Evolutionary conservation across 2,329 filamentous ascomycete species (phyloP).

Genomic region (Huntiella moniliformis): DNA sequence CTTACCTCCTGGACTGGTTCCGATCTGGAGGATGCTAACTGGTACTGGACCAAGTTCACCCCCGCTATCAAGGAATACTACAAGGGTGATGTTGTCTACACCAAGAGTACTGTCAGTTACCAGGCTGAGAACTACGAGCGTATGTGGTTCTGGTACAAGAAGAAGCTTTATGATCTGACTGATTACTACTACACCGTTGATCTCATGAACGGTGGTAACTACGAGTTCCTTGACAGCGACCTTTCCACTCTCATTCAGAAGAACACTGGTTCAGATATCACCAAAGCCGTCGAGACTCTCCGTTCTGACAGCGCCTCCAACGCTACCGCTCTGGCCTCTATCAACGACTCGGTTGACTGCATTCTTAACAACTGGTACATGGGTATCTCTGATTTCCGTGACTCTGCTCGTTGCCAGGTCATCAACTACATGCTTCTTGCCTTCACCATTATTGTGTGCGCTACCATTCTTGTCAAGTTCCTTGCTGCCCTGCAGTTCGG

Average conservation of each 20-base stretch:
- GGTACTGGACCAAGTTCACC: conserved; percentile 60
- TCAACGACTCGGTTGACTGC: conserved; percentile 56
- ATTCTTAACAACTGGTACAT: conserved; percentile 68
- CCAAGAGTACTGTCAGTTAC: conserved; percentile 34
- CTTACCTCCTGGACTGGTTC: conserved; percentile 36
- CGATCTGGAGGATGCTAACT: conserved; percentile 42
- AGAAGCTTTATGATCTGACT: conserved; percentile 70
- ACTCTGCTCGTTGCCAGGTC: conserved; percentile 55
- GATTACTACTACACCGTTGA: conserved; percentile 72
- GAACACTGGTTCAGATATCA: conserved; percentile 67
- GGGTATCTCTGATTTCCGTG: conserved; percentile 70
- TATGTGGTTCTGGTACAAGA: conserved; percentile 62
- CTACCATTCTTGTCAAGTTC: conserved; percentile 75
- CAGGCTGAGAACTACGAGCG: conserved; percentile 50
- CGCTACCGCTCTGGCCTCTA: conserved; percentile 32
- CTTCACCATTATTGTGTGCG: conserved; percentile 68
- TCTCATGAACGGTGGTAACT: conserved; percentile 35
- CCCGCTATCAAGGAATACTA: conserved; percentile 72
- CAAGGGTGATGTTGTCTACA: conserved; percentile 69
- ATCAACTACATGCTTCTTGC: conserved; percentile 82
- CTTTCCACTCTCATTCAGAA: conserved; percentile 50
- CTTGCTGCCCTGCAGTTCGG: conserved; percentile 83
- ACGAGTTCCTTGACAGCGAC: conserved; percentile 52
- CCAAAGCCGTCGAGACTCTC: conserved; percentile 39
- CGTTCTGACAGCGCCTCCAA: conserved; percentile 27